phyloP scores from a whole-genome alignment of 2,329 filamentous ascomycete species.

The Clonostachys chloroleuca region DNA sequence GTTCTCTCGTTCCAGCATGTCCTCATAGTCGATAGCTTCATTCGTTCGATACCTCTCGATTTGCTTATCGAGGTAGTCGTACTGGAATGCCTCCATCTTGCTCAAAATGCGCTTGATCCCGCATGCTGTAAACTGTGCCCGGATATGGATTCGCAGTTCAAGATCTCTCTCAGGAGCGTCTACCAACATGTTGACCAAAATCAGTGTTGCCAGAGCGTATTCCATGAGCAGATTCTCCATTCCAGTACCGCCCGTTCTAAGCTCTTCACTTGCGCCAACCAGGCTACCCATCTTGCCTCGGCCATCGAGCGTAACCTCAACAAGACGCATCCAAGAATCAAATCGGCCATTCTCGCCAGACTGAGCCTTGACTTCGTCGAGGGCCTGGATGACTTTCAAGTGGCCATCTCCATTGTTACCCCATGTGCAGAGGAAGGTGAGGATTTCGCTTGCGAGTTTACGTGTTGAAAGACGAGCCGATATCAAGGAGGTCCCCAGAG shows the following conservation, averaged over 20 bases:
- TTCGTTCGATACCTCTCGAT: slow-evolving; percentile 90
- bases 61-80: slow-evolving; percentile 97
- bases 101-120: slow-evolving; percentile 89
- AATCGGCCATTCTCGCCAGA: slow-evolving; percentile 93
- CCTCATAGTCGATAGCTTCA: slow-evolving; percentile 97
- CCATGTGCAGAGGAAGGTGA: slow-evolving; percentile 97
- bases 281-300: slow-evolving; percentile 98
- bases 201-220: slow-evolving; percentile 91
- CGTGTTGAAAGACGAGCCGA: slow-evolving; percentile 86
- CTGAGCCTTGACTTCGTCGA: slow-evolving; percentile 85
- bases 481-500: slow-evolving; percentile 80
- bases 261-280: slow-evolving; percentile 93
- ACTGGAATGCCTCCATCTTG: slow-evolving; percentile 98
- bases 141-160: slow-evolving; percentile 87
- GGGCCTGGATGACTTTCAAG: slow-evolving; percentile 85
- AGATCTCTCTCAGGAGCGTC: slow-evolving; percentile 87
- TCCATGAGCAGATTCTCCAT: slow-evolving; percentile 99
- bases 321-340: slow-evolving; percentile 97
- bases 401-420: slow-evolving; percentile 79
- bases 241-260: slow-evolving; percentile 91
- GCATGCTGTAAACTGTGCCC: slow-evolving; percentile 92
- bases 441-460: slow-evolving; percentile 91
- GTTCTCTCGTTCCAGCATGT: slow-evolving; percentile 87
- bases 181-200: slow-evolving; percentile 94
- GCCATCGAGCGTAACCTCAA: slow-evolving; percentile 94